Base-by-base conservation (phyloP, 345 rosid genomes). In the Ricinus communis region DNA sequence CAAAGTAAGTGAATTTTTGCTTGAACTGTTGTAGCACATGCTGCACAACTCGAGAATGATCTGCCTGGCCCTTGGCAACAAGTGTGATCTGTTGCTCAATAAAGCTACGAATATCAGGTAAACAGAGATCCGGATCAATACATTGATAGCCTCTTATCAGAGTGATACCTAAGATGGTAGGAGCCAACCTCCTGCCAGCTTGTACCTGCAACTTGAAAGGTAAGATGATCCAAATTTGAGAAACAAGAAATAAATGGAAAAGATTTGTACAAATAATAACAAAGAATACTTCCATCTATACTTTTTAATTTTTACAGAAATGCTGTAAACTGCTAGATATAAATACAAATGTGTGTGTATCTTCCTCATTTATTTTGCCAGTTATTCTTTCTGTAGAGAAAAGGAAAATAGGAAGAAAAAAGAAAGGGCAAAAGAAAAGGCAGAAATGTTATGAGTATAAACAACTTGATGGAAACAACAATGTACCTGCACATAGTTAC, bases 81-180 rank as follows among this genome's bases (percentile, higher is more conserved):
- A 87, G 92, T 55, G 91, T 90, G 74, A 91, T 94, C 83, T 94
- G 98, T 59, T 91, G 91, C 90, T 94, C 98, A 61, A 94, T 94
- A 82, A 94, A 94, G 84, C 98, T 84, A 55, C 98, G 96, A 71
- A 90, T 94, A 71, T 94, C 97, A 16, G 98, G 98, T 74, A 94
- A 85, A 79, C 97, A 91, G 71, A 94, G 95, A 82, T 94, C 98
- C 56, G 96, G 90, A 82, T 94, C 98, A 72, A 90, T 94, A 68
- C 90, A 90, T 27, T 91, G 98, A 75, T 94, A 90, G 64, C 98
- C 98, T 86, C 95, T 87, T 73, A 91, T 84, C 52, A 94, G 82
- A 52, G 91, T 90, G 75, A 94, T 88, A 36, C 98, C 98, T 77
- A 94, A 81, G 24, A 96, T 69, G 62, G 98, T 94, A 77, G 98